A percentile compares a stretch with the other conserved stretches of the same genome.
phyloP scores from a whole-genome alignment of 495 filamentous ascomycete genomes.

The Neohortaea acidophila region DNA sequence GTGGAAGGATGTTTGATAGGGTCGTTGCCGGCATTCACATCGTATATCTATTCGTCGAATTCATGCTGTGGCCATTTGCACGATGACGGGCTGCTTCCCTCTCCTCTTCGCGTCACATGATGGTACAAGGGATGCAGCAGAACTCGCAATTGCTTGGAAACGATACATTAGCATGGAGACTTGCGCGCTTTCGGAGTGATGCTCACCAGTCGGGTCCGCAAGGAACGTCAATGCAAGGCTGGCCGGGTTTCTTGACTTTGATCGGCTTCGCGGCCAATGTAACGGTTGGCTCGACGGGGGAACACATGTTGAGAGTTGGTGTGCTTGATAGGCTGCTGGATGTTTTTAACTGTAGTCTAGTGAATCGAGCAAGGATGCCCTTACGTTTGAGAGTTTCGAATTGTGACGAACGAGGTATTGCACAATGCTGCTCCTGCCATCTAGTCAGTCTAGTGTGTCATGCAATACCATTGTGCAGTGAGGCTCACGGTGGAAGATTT shows the following conservation, averaged over 20 bases:
- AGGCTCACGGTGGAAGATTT: too few species aligned
- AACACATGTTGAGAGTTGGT: conserved; percentile 4
- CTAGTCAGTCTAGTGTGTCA: too few species aligned
- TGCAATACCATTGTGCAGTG: too few species aligned
- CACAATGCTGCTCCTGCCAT: neutral
- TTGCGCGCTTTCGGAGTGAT: neutral
- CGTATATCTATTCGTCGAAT: too few species aligned
- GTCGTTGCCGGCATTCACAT: too few species aligned
- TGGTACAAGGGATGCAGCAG: conserved; percentile 16
- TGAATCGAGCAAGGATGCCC: neutral
- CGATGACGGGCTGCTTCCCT: too few species aligned
- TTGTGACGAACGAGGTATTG: neutral
- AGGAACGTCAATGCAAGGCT: conserved; percentile 14
- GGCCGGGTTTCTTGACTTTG: conserved; percentile 7
- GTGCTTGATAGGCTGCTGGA: neutral
- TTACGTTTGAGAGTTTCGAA: neutral
- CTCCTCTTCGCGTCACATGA: conserved; percentile 11
- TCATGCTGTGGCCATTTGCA: too few species aligned
- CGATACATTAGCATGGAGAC: neutral
- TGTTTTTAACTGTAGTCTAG: neutral
- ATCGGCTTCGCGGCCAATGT: conserved; percentile 3
- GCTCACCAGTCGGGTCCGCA: conserved; percentile 10
- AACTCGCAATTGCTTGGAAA: conserved; percentile 13
- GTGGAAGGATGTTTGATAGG: conserved; percentile 34
- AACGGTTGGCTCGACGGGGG: neutral